A percentile compares a stretch with the other conserved stretches of the same genome.
Evolutionary conservation across 1,284 basidiomycete genomes (phyloP).

Genomic region (Mycena citricolor): DNA sequence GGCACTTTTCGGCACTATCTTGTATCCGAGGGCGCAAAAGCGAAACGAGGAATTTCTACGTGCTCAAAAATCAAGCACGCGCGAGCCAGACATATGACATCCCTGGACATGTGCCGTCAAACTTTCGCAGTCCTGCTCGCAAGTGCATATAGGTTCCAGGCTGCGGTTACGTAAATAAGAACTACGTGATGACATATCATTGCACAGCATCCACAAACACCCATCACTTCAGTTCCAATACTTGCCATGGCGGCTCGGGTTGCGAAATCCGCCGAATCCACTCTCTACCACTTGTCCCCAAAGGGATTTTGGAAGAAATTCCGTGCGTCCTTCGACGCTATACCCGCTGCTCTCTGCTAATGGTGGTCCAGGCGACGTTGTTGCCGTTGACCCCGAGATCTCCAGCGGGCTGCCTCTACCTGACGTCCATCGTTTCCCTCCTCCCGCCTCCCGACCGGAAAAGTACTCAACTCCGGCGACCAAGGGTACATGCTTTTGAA

Average conservation of each 20-base stretch:
- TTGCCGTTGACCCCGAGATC: slow-evolving; percentile 85
- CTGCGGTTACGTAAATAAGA: no score
- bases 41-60: no score
- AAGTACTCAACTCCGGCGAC: slow-evolving; percentile 85
- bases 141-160: no score
- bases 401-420: slow-evolving; percentile 88
- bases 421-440: slow-evolving; percentile 76
- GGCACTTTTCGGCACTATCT: no score
- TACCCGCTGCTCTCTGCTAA: slow-evolving; percentile 9
- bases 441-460: slow-evolving; percentile 85
- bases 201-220: no score
- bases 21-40: no score
- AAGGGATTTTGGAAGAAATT: slow-evolving; percentile 96
- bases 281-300: slow-evolving; percentile 83
- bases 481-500: slow-evolving; percentile 65
- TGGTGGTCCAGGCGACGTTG: slow-evolving; percentile 59
- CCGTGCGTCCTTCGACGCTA: slow-evolving; percentile 49
- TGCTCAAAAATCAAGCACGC: no score
- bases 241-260: slow-evolving; percentile 64
- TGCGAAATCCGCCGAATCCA: slow-evolving; percentile 77
- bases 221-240: slow-evolving; percentile 16
- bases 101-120: no score
- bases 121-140: no score
- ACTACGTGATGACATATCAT: no score
- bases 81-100: no score